Evolutionary conservation across 441 rosid species (phyloP).

Genomic region (Sinapis alba): DNA sequence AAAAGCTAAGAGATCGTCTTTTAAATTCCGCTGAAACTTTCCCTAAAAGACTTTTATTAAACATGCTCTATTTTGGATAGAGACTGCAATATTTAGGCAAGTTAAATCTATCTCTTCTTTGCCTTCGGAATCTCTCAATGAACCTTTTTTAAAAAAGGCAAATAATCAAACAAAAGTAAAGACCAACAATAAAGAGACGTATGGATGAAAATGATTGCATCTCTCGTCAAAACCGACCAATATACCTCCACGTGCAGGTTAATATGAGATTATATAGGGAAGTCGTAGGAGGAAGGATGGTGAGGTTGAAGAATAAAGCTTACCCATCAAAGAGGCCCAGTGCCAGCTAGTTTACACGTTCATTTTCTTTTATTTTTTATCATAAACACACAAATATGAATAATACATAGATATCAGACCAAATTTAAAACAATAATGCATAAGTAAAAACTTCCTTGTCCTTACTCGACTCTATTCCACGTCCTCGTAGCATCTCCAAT

Average conservation of each 20-base stretch:
- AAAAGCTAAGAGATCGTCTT: too few species aligned
- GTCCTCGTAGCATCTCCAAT: constrained; percentile 33
- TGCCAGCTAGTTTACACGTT: constrained; percentile 38
- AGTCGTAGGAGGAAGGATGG: constrained; percentile 33
- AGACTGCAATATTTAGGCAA: not conserved
- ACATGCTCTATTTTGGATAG: too few species aligned
- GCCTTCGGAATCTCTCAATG: not conserved
- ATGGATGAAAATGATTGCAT: constrained; percentile 11
- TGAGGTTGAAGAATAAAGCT: constrained; percentile 34
- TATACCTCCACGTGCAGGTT: not conserved
- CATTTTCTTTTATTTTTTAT: not conserved
- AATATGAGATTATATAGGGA: constrained; percentile 9
- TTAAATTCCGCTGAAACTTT: too few species aligned
- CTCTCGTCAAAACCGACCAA: not conserved
- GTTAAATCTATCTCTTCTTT: not conserved
- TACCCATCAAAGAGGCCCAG: constrained; percentile 29
- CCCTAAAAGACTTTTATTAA: too few species aligned
- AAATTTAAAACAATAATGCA: not conserved
- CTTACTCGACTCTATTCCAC: constrained; percentile 27
- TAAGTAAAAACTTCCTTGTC: constrained; percentile 35
- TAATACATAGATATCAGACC: constrained; percentile 4
- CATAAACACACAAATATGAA: constrained; percentile 1
- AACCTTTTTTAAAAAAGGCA: not conserved
- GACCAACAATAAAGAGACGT: not conserved
- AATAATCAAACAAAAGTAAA: not conserved